Evolutionary conservation across 2,329 filamentous ascomycete genomes (phyloP), one percentile per base, ranked within the genome.

Genomic region (Aspergillus ibericus): DNA sequence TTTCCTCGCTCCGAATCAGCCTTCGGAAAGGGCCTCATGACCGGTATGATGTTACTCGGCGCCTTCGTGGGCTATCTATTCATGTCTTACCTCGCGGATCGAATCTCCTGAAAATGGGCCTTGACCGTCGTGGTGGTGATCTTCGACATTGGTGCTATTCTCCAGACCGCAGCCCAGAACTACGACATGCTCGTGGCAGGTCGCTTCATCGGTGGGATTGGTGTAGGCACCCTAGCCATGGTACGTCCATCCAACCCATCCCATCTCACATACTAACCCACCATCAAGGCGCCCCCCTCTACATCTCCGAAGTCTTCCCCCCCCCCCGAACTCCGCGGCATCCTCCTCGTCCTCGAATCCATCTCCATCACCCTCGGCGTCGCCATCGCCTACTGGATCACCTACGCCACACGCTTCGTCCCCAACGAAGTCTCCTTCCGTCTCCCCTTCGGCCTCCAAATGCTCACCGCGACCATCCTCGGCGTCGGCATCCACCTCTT

Each of bases 361-460:
- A 57, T 70, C n/a, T 62, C 58, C 15, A 71, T 72, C 18, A 66
- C 68, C 1, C 51, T 61, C 5, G 70, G 69, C 12, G 63, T 63
- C 2, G 60, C 68, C 4, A 58, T 70, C 20, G 67, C 70, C 8
- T 72, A 62, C 49, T 72, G 63, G 63, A 63, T 70, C 22, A 82
- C 81, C 0, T 85, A 83, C 56, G 82, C 77, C 0, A 84, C 81
- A 0, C 69, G 75, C 15, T 73, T 51, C 40, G 52, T 57, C 42
- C n/a, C 25, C n/a, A 34, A 27, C 7, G 46, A 49, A 16, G 51
- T 52, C 20, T 49, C 54, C 18, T 77, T 61, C 74, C 76, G 15
- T 58, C 78, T 90, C 1, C 88, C 88, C 0, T 77, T 91, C 3
- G 81, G 83, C 9, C 80, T 89, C 59, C 88, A 91, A 71, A 82